phyloP scores from a whole-genome alignment of 352 stramenopile species.

The Pythium dissotocum region DNA sequence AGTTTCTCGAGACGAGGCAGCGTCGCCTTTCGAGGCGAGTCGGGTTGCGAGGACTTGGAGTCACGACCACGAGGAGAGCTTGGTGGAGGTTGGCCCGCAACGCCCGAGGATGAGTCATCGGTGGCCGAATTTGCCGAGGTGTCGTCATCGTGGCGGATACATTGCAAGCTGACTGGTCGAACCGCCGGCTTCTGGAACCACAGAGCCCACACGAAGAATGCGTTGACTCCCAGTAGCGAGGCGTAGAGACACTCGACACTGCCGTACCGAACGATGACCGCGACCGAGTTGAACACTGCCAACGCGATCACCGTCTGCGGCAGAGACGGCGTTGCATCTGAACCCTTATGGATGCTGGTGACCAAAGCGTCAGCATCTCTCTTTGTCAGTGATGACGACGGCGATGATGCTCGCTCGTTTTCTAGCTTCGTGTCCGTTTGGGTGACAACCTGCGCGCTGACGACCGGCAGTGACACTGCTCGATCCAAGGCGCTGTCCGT shows the following conservation, averaged over 20 bases:
- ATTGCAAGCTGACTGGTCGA: neutral
- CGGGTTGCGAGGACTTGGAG: neutral
- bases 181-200: slow-evolving; percentile 12
- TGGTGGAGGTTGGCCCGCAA: neutral
- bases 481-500: slow-evolving; percentile 17
- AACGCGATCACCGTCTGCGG: slow-evolving; percentile 4
- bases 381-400: neutral
- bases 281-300: slow-evolving; percentile 15
- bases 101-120: slow-evolving; percentile 4
- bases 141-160: neutral
- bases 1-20: slow-evolving; percentile 24
- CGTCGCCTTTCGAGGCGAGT: slow-evolving; percentile 21
- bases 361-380: neutral
- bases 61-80: slow-evolving; percentile 4
- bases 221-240: slow-evolving; percentile 12
- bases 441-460: neutral
- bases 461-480: slow-evolving; percentile 1
- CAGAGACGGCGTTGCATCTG: slow-evolving; percentile 6
- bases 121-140: neutral
- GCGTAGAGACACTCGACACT: slow-evolving; percentile 12
- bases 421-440: neutral
- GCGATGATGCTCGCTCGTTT: neutral
- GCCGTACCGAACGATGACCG: slow-evolving; percentile 19
- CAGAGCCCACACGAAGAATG: slow-evolving; percentile 21
- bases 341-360: neutral